These are phyloP conservation scores for Encephalitozoon intestinalis DNA, from an alignment of 371 early-diverging fungal species.

Conservation along the genomic window DNA sequence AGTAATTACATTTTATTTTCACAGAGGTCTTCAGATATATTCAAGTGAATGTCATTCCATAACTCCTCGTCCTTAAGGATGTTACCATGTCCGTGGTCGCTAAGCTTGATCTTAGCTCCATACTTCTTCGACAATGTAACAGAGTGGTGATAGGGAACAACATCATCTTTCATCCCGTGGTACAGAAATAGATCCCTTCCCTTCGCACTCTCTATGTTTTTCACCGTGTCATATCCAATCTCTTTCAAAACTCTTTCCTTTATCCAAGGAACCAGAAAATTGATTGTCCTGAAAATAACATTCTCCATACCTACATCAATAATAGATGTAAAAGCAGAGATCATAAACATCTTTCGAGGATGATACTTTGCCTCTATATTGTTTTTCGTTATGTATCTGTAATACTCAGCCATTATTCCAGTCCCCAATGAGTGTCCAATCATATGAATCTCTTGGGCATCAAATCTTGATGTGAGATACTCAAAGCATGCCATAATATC, in stretches of 20 bases:
- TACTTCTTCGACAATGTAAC: constrained; percentile 12
- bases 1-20: background rate
- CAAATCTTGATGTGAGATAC: constrained; percentile 26
- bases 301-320: constrained; percentile 25
- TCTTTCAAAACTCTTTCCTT: constrained; percentile 9
- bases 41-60: constrained; percentile 9
- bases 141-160: constrained; percentile 36
- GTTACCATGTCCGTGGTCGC: background rate
- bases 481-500: constrained; percentile 44
- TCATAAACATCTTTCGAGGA: constrained; percentile 17
- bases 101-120: constrained; percentile 6
- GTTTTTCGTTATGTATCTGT: constrained; percentile 2
- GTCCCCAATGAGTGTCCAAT: constrained; percentile 55
- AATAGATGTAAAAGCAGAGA: constrained; percentile 41
- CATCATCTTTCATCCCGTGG: constrained; percentile 45
- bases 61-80: constrained; percentile 13
- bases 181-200: constrained; percentile 11
- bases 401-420: constrained; percentile 52
- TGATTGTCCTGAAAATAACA: constrained; percentile 19
- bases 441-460: constrained; percentile 13
- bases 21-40: background rate
- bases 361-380: background rate
- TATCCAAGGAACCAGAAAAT: constrained; percentile 23
- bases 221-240: constrained; percentile 38
- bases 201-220: constrained; percentile 39